Percentiles rank a stretch among this genome's conserved stretches.
phyloP scores from a whole-genome alignment of 495 filamentous ascomycete genomes.

The Thermothielavioides terrestris region DNA sequence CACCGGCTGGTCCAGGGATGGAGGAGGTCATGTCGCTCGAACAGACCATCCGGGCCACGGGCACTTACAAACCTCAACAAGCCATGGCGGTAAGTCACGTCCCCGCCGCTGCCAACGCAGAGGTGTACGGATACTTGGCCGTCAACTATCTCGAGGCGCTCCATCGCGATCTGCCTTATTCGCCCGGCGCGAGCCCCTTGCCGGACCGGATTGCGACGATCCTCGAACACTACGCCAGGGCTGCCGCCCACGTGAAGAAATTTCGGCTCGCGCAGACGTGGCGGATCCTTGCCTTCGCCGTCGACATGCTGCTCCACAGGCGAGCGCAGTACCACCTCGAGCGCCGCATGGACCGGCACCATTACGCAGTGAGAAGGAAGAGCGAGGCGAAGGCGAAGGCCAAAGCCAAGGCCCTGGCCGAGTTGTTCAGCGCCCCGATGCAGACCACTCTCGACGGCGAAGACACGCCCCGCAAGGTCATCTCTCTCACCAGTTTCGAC shows the following conservation, averaged over 20 bases:
- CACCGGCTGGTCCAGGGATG: slow-evolving; percentile 44
- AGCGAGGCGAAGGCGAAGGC: slow-evolving; percentile 16
- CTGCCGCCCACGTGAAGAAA: slow-evolving; percentile 50
- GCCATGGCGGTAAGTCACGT: slow-evolving; percentile 54
- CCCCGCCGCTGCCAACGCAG: slow-evolving; percentile 44
- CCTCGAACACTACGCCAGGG: slow-evolving; percentile 53
- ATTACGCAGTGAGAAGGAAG: slow-evolving; percentile 16
- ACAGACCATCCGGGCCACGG: slow-evolving; percentile 49
- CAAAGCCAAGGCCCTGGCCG: neutral
- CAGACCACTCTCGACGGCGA: slow-evolving; percentile 19
- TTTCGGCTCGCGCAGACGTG: slow-evolving; percentile 66
- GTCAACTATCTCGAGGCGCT: slow-evolving; percentile 48
- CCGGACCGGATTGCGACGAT: slow-evolving; percentile 41
- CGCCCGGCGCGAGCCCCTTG: slow-evolving; percentile 20
- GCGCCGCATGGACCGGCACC: slow-evolving; percentile 28
- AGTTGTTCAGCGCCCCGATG: slow-evolving; percentile 6
- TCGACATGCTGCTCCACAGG: slow-evolving; percentile 50
- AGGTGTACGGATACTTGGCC: slow-evolving; percentile 51
- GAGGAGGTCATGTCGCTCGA: slow-evolving; percentile 52
- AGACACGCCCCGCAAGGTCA: slow-evolving; percentile 31
- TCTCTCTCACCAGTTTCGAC: slow-evolving; percentile 22
- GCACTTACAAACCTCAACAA: slow-evolving; percentile 48
- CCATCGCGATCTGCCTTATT: slow-evolving; percentile 31
- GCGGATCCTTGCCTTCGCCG: slow-evolving; percentile 57
- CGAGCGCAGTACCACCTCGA: slow-evolving; percentile 50